Base-by-base conservation (phyloP, 495 filamentous ascomycete species). In the Penicillium lagena region DNA sequence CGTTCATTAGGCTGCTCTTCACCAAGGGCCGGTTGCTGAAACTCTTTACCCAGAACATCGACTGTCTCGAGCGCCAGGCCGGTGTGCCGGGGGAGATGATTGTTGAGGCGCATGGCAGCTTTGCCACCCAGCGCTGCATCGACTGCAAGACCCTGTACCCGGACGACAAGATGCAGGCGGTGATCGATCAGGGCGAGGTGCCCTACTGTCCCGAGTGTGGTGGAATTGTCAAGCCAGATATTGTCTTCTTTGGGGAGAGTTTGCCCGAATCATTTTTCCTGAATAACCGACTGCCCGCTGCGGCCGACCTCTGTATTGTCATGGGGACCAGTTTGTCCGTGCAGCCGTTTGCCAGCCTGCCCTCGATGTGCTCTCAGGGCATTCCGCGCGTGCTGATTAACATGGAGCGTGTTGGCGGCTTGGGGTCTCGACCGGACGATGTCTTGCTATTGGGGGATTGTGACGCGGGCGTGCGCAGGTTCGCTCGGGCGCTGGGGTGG, bases 1-100 rank as follows among this genome's bases (percentile, higher is more conserved):
- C 74, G 4, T 95, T 96, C 56, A 80, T 96, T 46, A 77, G 78
- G 9, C 54, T 85, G 29, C 78, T 96, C 11, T 75, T 87, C 29
- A 70, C 85, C 37, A 93, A 90, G 66, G 79, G 80, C 6, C 68
- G 90, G 29, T 69, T 98, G 11, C 66, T 86, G 51, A 91, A 89
- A 68, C 76, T 90, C 34, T 98, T 96, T 67, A 95, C 94, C 6
- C 93, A 98, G 62, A 98, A 98, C 60, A 96, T 98, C 55, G 93
- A 98, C 68, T 90, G 86, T 55, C 76, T 98, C 15, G 93, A 98
- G 65, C 81, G 91, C 29, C 75, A 80, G 52, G 94, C 93, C 8
- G 93, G 93, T 35, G 77, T 98, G 12, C 87, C 89, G 0, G 72
- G 69, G 0, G 80, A 93, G 6, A 78, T 78, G 64, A 89, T 98